Base-by-base conservation (phyloP, 140 eudicot genomes). In the Oenanthe javanica region DNA sequence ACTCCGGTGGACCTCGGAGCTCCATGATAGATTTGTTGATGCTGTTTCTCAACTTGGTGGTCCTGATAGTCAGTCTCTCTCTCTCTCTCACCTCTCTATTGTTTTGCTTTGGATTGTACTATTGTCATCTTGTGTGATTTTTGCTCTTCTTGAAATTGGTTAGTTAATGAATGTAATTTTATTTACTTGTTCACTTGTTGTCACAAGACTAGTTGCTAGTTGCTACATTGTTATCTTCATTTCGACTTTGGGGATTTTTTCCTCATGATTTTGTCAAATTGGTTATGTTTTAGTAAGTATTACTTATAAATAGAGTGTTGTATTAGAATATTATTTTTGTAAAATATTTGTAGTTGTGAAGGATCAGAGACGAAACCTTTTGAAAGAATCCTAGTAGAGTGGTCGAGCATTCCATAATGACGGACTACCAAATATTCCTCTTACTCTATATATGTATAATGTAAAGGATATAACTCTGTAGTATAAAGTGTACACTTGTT, bases 1-100 rank as follows among this genome's bases (percentile, higher is more conserved):
- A 0, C 91, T 87, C 82, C 86, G 91, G 1, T 87, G 91, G 91
- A 87, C 87, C 19, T 77, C 91, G 59, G 91, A 87, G 81, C 89
- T 87, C 82, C 91, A 87, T 75, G 91, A 87, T 19, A 70, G 89
- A 83, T 87, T 87, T 36, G 89, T 87, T 59, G 91, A 87, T 76
- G 91, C 91, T 27, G 91, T 87, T 23, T 78, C 89, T 85, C 91
- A 87, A 83, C 91, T 87, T 74, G 91, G 91, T 75, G 91, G 91
- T 15, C 87, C 91, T 51, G 91, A 87, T 79, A 87, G 91, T 87
- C 27, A 84, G 88, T 82, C 59, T 12, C 45, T 9, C 72, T 66
- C 40, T 66, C 18, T 13, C 43, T 2, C 46, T 15, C 43, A 3
- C 19, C 46, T 1, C 45, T 5, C 72, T 14, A 3, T 12, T 75